Evolutionary conservation across 2,329 filamentous ascomycete species (phyloP).

Genomic region (Fusarium heterosporum): DNA sequence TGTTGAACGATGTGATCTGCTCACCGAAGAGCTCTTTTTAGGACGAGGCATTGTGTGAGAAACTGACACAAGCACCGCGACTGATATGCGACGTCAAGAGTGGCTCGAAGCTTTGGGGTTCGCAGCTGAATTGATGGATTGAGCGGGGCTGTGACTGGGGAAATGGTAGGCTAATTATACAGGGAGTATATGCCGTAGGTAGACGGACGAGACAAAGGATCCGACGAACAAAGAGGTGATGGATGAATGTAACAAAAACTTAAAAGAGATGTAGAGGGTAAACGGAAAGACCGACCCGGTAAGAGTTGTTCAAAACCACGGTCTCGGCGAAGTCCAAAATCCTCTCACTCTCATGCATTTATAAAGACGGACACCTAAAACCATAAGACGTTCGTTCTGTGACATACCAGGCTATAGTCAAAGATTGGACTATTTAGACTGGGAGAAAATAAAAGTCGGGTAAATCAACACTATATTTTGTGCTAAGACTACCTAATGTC

Average conservation of each 20-base stretch:
- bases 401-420: conserved; percentile 18
- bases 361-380: conserved; percentile 29
- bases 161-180: conserved; percentile 23
- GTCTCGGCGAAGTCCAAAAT: conserved; percentile 30
- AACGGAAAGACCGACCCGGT: conserved; percentile 28
- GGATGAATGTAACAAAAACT: conserved; percentile 20
- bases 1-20: conserved; percentile 69
- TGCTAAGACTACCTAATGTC: too few species aligned
- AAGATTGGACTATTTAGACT: too few species aligned
- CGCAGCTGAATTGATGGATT: conserved; percentile 24
- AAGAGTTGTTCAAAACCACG: conserved; percentile 18
- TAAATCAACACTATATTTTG: too few species aligned
- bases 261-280: conserved; percentile 20
- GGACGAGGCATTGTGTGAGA: conserved; percentile 46
- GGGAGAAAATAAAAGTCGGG: too few species aligned
- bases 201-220: not conserved
- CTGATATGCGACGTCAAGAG: conserved; percentile 41
- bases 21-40: conserved; percentile 46
- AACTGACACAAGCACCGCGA: conserved; percentile 12
- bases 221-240: conserved; percentile 13
- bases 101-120: conserved; percentile 35
- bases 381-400: conserved; percentile 12
- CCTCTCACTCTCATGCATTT: conserved; percentile 24
- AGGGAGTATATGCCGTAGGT: conserved; percentile 7
- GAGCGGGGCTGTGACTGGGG: conserved; percentile 33